Evolutionary conservation across 768 basidiomycete species (phyloP).

Genomic region (Leccinum obscurum): DNA sequence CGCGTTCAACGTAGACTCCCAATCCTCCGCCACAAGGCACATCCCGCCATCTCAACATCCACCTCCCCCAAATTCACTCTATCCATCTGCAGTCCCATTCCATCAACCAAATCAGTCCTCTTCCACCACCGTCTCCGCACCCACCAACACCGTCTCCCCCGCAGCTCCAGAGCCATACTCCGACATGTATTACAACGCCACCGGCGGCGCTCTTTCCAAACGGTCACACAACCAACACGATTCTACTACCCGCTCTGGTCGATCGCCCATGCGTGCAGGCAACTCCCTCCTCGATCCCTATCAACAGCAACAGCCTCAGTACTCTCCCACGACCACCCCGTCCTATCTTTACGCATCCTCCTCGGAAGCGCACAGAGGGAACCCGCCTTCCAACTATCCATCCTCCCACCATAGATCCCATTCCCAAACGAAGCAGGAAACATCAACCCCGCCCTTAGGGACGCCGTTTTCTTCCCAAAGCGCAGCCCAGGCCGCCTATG

Average conservation of each 20-base stretch:
- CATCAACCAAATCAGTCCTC: conserved; percentile 40
- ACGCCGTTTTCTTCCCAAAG: conserved; percentile 60
- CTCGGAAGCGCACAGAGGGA: conserved; percentile 41
- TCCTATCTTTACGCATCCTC: conserved; percentile 45
- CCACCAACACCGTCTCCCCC: conserved; percentile 29
- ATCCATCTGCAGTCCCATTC: conserved; percentile 58
- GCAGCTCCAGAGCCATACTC: conserved; percentile 45
- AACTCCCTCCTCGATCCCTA: conserved; percentile 69
- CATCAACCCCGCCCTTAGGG: conserved; percentile 45
- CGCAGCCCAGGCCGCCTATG: conserved; percentile 42
- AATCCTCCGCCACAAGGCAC: conserved; percentile 22
- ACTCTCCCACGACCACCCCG: conserved; percentile 54
- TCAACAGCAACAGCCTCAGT: conserved; percentile 62
- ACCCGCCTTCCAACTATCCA: conserved; percentile 45
- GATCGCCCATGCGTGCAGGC: conserved; percentile 63
- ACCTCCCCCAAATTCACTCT: conserved; percentile 44
- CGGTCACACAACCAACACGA: conserved; percentile 57
- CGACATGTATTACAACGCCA: conserved; percentile 63
- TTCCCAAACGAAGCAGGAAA: conserved; percentile 56
- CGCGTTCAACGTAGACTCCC: conserved; percentile 41
- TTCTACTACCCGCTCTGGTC: conserved; percentile 46
- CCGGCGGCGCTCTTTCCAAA: conserved; percentile 51
- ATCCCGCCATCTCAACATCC: conserved; percentile 40
- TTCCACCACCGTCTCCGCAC: conserved; percentile 15
- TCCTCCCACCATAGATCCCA: conserved; percentile 56